Base-by-base conservation (phyloP, 2,329 filamentous ascomycete genomes). In the Phialocephala subalpina region DNA sequence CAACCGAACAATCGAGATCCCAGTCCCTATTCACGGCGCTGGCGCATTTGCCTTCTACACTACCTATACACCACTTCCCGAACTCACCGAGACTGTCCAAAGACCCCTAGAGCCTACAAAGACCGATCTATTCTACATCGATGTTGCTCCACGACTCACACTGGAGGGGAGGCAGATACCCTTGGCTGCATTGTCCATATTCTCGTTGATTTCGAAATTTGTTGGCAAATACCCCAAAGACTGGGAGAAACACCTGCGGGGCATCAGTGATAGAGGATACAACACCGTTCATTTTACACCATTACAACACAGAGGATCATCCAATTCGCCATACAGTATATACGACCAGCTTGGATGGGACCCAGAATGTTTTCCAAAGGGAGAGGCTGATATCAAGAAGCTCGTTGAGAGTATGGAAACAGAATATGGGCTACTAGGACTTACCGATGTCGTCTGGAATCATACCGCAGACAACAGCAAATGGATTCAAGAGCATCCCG, bases 221-320 rank as follows among this genome's bases (percentile, higher is more conserved):
- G 97, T 99, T 93, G 96, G 96, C 69, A 90, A 90, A 75, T 97
- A 96, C 76, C 93, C 95, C 0, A 84, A 84, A 18, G 92, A 97
- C 74, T 99, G 95, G 94, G 89, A 97, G 77, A 91, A 88, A 60
- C 95, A 98, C 77, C 82, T 99, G 64, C 86, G 87, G 64, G 94
- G 96, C 33, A 97, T 99, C 77, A 92, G 92, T 77, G 88, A 92
- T 74, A 87, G 96, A 67, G 94, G 94, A 55, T 99, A 99, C 84
- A 99, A 99, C 81, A 97, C 98, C 94, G 89, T 99, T 67, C 96
- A 99, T 79, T 99, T 99, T 78, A 97, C 96, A 1, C 96, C 96
- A 11, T 83, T 99, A 71, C 96, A 97, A 84, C 85, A 91, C 65
- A 90, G 96, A 66, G 96, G 96, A 64, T 86, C 84, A 53, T 99